phyloP scores from a whole-genome alignment of 306 rosid genomes.

The Vachellia pachyceras region DNA sequence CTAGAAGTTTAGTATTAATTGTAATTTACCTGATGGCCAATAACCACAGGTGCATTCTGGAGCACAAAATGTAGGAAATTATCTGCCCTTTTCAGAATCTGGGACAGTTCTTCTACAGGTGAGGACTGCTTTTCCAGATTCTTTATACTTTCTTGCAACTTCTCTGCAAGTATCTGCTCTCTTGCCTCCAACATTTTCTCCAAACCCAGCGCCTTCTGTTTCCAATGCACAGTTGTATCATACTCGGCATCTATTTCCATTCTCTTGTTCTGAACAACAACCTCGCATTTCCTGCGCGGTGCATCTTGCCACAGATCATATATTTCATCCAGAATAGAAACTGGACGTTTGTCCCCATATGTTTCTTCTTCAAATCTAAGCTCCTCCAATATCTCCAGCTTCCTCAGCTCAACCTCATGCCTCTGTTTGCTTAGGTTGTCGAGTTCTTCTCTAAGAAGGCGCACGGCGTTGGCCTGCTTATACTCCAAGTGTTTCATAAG shows the following conservation, averaged over 20 bases:
- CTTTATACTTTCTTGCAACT: conserved; percentile 75
- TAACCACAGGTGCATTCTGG: conserved; percentile 97
- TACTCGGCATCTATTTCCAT: conserved; percentile 82
- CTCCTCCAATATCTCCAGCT: conserved; percentile 84
- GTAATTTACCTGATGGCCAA: conserved; percentile 92
- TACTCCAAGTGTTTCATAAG: conserved; percentile 91
- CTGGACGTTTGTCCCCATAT: conserved; percentile 79
- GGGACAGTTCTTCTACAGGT: conserved; percentile 90
- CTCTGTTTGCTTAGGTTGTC: conserved; percentile 81
- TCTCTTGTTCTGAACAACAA: conserved; percentile 70
- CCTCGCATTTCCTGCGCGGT: conserved; percentile 59
- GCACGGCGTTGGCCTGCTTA: conserved; percentile 86
- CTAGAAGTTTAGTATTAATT: conserved; percentile 33
- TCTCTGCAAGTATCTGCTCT: conserved; percentile 72
- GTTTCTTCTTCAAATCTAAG: conserved; percentile 72
- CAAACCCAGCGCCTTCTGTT: conserved; percentile 66
- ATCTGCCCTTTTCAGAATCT: conserved; percentile 56
- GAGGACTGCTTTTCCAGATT: conserved; percentile 77
- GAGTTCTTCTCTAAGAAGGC: conserved; percentile 86
- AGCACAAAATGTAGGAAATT: conserved; percentile 77
- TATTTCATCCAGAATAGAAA: conserved; percentile 84
- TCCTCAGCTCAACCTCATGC: conserved; percentile 81
- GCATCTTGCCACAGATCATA: conserved; percentile 85
- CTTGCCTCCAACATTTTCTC: conserved; percentile 81
- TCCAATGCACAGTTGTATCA: conserved; percentile 82